phyloP scores from a whole-genome alignment of 495 filamentous ascomycete genomes.

The Pseudoneurospora amorphoporcata region DNA sequence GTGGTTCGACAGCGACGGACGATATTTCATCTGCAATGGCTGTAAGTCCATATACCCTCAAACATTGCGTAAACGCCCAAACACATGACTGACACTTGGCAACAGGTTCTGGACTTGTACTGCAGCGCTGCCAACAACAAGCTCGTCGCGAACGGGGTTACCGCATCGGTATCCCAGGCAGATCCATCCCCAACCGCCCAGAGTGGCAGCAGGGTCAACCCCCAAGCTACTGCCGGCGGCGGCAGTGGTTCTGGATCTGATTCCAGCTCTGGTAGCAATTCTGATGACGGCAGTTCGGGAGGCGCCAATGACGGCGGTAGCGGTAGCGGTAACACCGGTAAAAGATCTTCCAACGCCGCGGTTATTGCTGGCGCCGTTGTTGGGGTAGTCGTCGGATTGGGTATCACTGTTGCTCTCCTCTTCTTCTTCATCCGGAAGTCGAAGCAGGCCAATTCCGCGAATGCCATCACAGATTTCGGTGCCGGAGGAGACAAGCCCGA shows the following conservation, averaged over 20 bases:
- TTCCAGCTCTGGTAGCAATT: constrained; percentile 1
- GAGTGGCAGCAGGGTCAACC: constrained; percentile 2
- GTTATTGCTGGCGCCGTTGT: constrained; percentile 30
- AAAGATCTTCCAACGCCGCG: not conserved
- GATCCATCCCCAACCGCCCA: constrained; percentile 4
- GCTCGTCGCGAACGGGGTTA: constrained; percentile 26
- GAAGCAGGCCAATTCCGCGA: not conserved
- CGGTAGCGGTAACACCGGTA: not conserved
- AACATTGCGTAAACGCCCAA: not conserved
- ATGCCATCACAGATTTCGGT: not conserved
- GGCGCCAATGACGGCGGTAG: constrained; percentile 1
- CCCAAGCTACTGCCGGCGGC: constrained; percentile 9
- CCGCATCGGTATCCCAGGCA: constrained; percentile 21
- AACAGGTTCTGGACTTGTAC: constrained; percentile 31
- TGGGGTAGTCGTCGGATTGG: constrained; percentile 24
- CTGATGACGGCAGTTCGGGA: not conserved
- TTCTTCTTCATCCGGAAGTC: constrained; percentile 23
- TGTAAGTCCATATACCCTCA: not conserved
- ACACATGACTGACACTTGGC: not conserved
- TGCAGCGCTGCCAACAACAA: constrained; percentile 36
- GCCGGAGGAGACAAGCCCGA: constrained; percentile 23
- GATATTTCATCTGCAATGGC: constrained; percentile 35
- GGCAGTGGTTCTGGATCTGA: constrained; percentile 3
- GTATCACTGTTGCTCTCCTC: constrained; percentile 19
- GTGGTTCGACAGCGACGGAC: constrained; percentile 32